Conservation (phyloP, 148 eudicot genomes). For the Vaccinium macrocarpon region DNA sequence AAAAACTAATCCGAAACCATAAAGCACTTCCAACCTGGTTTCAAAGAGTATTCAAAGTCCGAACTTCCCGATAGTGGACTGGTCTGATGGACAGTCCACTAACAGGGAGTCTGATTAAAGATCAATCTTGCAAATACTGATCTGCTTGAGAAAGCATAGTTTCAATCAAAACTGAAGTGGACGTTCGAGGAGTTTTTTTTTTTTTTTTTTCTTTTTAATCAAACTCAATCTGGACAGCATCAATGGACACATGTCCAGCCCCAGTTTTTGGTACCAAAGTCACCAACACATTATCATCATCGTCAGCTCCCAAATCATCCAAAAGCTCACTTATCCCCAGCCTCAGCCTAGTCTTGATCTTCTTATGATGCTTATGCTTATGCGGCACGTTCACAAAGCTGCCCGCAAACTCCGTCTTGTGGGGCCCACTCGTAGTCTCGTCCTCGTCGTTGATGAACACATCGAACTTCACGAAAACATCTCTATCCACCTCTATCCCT, state of each 20-base stretch:
- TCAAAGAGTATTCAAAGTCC: too few species aligned
- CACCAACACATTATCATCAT: slow-evolving; percentile 65
- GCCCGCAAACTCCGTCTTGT: slow-evolving; percentile 72
- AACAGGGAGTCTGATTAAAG: too few species aligned
- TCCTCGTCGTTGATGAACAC: slow-evolving; percentile 74
- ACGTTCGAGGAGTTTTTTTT: not conserved
- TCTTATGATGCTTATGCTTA: slow-evolving; percentile 40
- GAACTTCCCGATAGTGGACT: too few species aligned
- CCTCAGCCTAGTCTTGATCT: slow-evolving; percentile 51
- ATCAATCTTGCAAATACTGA: too few species aligned
- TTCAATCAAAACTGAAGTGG: not conserved
- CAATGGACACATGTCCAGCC: slow-evolving; percentile 35
- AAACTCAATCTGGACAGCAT: slow-evolving; percentile 57
- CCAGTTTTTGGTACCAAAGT: slow-evolving; percentile 62
- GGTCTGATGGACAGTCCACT: too few species aligned
- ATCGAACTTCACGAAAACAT: slow-evolving; percentile 58
- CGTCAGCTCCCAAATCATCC: slow-evolving; percentile 74
- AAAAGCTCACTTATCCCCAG: slow-evolving; percentile 64
- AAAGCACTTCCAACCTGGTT: too few species aligned
- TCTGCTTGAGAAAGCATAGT: too few species aligned
- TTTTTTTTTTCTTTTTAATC: not conserved
- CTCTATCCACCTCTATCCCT: slow-evolving; percentile 44
- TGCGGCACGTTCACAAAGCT: slow-evolving; percentile 85
- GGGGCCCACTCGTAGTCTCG: slow-evolving; percentile 36
- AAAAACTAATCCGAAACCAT: too few species aligned